These are phyloP conservation scores for Pseudocercospora eumusae DNA, from an alignment of 2,329 filamentous ascomycete species.

Conservation along the genomic window DNA sequence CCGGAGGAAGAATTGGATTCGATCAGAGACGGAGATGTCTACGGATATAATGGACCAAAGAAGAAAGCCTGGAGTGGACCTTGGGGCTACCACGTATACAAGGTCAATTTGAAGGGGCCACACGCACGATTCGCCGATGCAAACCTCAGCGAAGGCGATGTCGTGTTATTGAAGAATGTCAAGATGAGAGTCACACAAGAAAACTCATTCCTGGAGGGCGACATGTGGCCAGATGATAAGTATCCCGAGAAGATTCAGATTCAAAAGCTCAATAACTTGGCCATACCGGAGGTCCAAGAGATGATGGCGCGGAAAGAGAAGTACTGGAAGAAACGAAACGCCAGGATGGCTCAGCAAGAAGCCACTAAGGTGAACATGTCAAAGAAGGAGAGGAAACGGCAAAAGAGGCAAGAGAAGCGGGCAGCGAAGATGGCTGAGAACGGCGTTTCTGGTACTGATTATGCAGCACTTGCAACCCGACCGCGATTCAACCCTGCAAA, in stretches of 20 bases:
- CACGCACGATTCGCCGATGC: conserved; percentile 63
- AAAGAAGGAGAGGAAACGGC: conserved; percentile 38
- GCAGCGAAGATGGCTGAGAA: conserved; percentile 7
- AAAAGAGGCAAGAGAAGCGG: conserved; percentile 42
- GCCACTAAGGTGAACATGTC: conserved; percentile 21
- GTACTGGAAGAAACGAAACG: conserved; percentile 53
- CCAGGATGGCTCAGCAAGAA: conserved; percentile 15
- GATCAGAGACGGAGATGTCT: conserved; percentile 35
- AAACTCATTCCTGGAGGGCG: conserved; percentile 66
- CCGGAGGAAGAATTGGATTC: conserved; percentile 40
- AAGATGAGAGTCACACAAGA: conserved; percentile 62
- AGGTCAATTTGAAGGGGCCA: conserved; percentile 69
- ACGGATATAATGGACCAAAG: conserved; percentile 35
- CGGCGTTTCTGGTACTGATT: neutral
- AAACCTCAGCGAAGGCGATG: conserved; percentile 59
- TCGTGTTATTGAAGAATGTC: conserved; percentile 70
- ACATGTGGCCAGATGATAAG: conserved; percentile 62
- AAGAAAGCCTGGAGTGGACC: conserved; percentile 69
- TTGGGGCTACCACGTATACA: conserved; percentile 69
- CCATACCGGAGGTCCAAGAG: conserved; percentile 52
- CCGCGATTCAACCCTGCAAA: conserved; percentile 8
- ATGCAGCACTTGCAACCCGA: neutral
- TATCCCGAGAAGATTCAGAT: conserved; percentile 60
- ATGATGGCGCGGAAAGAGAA: conserved; percentile 64
- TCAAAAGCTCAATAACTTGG: conserved; percentile 48